phyloP scores from a whole-genome alignment of 495 filamentous ascomycete genomes.

The Alectoria sarmentosa region DNA sequence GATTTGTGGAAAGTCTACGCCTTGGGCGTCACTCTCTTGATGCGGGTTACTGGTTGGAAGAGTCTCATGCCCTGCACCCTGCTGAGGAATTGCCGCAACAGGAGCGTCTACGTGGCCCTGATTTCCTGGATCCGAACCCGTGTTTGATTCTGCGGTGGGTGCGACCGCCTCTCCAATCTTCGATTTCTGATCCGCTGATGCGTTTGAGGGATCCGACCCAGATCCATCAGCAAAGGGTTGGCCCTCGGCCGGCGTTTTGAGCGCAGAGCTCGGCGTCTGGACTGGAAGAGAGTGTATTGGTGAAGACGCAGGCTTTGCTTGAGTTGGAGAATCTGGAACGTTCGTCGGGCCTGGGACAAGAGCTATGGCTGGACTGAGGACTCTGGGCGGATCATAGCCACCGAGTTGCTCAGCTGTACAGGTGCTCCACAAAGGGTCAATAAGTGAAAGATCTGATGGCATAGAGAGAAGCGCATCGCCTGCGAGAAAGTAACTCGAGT shows the following conservation, averaged over 20 bases:
- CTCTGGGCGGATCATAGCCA: neutral
- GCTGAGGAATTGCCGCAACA: neutral
- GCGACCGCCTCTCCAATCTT: neutral
- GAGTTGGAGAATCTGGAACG: neutral
- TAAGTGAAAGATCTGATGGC: neutral
- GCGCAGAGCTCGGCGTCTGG: neutral
- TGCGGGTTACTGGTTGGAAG: neutral
- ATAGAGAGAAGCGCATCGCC: neutral
- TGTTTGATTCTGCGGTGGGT: neutral
- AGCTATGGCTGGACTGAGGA: neutral
- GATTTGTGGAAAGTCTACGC: neutral
- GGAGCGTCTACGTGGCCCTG: neutral
- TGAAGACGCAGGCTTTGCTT: constrained; percentile 5
- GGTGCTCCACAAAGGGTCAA: constrained; percentile 3
- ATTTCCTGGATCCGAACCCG: neutral
- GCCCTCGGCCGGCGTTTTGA: neutral
- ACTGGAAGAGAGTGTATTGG: neutral
- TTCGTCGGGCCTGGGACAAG: neutral
- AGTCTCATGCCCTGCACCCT: neutral
- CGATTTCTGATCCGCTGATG: neutral
- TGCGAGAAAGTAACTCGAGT: neutral
- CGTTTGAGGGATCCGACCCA: neutral
- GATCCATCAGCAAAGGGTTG: neutral
- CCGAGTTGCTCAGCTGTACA: neutral
- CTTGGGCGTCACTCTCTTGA: neutral